Conservation (phyloP, 2,329 filamentous ascomycete species). For the Fragosphaeria purpurea region DNA sequence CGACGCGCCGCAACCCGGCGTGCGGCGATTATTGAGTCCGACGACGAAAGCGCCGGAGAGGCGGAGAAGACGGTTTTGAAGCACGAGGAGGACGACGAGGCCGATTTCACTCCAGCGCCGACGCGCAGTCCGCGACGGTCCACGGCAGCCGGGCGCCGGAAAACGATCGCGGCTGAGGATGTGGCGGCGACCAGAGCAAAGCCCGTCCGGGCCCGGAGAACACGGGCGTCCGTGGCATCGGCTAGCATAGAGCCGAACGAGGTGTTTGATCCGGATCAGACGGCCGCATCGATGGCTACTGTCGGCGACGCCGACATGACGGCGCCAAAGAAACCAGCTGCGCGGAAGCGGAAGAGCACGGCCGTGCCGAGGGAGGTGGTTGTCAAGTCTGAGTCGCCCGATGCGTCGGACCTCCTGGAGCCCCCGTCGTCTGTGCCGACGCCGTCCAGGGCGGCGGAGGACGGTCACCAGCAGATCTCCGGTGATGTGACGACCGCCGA, state of each 20-base stretch:
- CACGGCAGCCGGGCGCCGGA: slow-evolving; percentile 21
- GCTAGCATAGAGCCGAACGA: slow-evolving; percentile 51
- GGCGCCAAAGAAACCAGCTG: slow-evolving; percentile 33
- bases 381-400: slow-evolving; percentile 26
- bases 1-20: slow-evolving; percentile 49
- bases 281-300: slow-evolving; percentile 18
- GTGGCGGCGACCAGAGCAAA: slow-evolving; percentile 18
- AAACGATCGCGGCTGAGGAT: slow-evolving; percentile 33
- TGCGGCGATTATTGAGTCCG: slow-evolving; percentile 67
- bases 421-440: background rate
- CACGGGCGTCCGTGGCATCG: slow-evolving; percentile 19
- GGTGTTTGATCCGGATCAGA: slow-evolving; percentile 46
- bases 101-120: slow-evolving; percentile 71
- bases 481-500: background rate
- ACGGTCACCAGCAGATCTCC: background rate
- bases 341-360: slow-evolving; percentile 59
- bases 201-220: slow-evolving; percentile 33
- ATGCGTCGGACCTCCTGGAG: slow-evolving; percentile 30
- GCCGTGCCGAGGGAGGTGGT: slow-evolving; percentile 28
- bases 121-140: slow-evolving; percentile 36
- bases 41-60: slow-evolving; percentile 57
- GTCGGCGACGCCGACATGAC: slow-evolving; percentile 16
- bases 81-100: slow-evolving; percentile 54
- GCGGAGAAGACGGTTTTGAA: slow-evolving; percentile 18
- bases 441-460: background rate